Base-by-base conservation (phyloP, 1,284 basidiomycete genomes). In the Fomitopsis pinicola region DNA sequence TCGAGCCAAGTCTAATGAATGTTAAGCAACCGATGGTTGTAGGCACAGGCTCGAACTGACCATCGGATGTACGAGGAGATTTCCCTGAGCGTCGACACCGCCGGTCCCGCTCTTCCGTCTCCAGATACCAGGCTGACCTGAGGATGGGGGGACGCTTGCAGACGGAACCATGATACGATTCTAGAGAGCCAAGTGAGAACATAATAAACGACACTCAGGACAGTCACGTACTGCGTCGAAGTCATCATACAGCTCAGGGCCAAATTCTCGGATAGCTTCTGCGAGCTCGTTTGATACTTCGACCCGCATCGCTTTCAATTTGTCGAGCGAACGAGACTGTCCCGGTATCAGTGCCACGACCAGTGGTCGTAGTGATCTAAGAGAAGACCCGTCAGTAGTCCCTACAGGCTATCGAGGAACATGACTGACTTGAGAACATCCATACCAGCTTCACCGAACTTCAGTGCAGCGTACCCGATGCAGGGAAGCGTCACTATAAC, bases 401-500 rank as follows among this genome's bases (percentile, higher is more conserved):
- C 56, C 63, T 48, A 55, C 2, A 36, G 22, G 46, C n/a, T 69
- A 69, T 59, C 56, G 55, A 80, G 69, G 81, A 73, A 59, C 80
- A 76, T 63, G n/a, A 70, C 82, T 67, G 64, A 97, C 94, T 99
- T 99, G 66, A 97, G 83, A 40, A 99, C 95, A 72, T 99, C 97
- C 86, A 98, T 91, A 42, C 97, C 97, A 19, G 97, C 97, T 76
- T 99, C 97, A 53, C 97, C 97, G 72, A 99, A 99, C 76, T 98
- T 98, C 64, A 99, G 84, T 10, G 97, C 94, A 8, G 95, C 95
- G 72, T 93, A 95, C 57, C 93, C 96, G 78, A 98, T 91, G 71
- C 91, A 86, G 7, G 97, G 97, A 44, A 99, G 77, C 1, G 87
- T 81, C 19, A 84, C 77, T 63, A 95, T 81, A 60, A 95, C 86